Evolutionary conservation across 352 stramenopile genomes (phyloP).

Genomic region (Globisporangium nagaii): DNA sequence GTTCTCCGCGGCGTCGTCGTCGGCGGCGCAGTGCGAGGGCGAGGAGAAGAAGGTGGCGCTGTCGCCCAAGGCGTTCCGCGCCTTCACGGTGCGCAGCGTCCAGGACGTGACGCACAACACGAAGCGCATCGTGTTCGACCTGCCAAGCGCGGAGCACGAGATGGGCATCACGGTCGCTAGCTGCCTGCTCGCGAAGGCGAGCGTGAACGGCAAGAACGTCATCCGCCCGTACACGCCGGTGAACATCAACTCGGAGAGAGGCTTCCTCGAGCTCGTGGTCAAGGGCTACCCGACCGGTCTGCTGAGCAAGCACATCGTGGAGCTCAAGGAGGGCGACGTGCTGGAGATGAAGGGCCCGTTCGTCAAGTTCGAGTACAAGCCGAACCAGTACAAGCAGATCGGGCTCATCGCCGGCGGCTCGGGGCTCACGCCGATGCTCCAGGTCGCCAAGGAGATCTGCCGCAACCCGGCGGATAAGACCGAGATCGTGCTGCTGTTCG

Average conservation of each 20-base stretch:
- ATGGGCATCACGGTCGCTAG: conserved; percentile 62
- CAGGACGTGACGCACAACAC: conserved; percentile 73
- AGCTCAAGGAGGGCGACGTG: conserved; percentile 76
- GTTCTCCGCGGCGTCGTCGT: conserved; percentile 15
- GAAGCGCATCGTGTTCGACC: conserved; percentile 69
- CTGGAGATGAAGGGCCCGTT: conserved; percentile 91
- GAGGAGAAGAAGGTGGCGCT: conserved; percentile 44
- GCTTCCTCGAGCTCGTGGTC: conserved; percentile 84
- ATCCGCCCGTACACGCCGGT: conserved; percentile 86
- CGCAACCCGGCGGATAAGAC: conserved; percentile 80
- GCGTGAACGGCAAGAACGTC: conserved; percentile 70
- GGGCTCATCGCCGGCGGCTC: conserved; percentile 88
- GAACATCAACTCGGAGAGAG: conserved; percentile 80
- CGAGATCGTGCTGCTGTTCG: conserved; percentile 81
- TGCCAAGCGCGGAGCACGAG: conserved; percentile 48
- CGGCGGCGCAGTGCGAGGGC: conserved; percentile 12
- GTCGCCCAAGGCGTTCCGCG: conserved; percentile 54
- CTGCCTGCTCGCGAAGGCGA: conserved; percentile 59
- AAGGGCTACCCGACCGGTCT: conserved; percentile 85
- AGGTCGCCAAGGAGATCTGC: conserved; percentile 82
- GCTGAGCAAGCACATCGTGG: conserved; percentile 84
- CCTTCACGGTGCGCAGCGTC: conserved; percentile 71
- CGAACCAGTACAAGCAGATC: conserved; percentile 89
- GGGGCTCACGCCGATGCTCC: conserved; percentile 89
- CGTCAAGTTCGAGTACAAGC: conserved; percentile 77